Base-by-base conservation (phyloP, 2,329 filamentous ascomycete genomes). In the Chrysosporium keratinophilum region DNA sequence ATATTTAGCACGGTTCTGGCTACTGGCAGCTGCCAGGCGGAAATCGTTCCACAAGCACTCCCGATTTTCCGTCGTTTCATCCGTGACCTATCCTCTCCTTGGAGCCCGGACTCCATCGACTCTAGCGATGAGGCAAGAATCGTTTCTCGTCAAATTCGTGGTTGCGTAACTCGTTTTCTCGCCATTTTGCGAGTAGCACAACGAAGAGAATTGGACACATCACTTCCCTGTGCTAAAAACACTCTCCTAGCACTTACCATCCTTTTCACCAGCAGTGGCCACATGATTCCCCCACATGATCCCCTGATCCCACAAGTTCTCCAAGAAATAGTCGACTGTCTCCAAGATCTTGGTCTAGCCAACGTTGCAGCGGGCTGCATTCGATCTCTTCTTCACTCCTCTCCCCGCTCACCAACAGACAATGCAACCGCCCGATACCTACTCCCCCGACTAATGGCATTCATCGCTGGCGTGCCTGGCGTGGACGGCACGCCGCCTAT, bases 1-100 rank as follows among this genome's bases (percentile, higher is more conserved):
- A 95, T 97, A 53, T 96, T 97, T 65, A 86, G 88, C 52, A 95
- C 89, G 0, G 93, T 95, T 54, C 79, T 98, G 11, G 86, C 87
- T 12, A 96, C 89, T 0, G 85, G 87, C 0, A 78, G 82, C 10
- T 97, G 91, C 64, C 94, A 98, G 70, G 81, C 87, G 23, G 79
- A 88, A 37, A 88, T 97, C 33, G 84, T 97, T 0, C 91, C 93
- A 0, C 87, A 94, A 69, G 84, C 89, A 2, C 78, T 98, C 14
- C 88, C 93, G 0, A 94, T 90, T 40, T 83, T 98, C 67, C 91
- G 94, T 68, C 83, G 90, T 31, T 98, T 98, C 68, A 79, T 97
- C 57, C 81, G 80, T 43, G 87, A 82, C 63, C 84, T 95, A 65
- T 80, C 82, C 1, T 71, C 50, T 7, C 58, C 49, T 14, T 46